A percentile compares a stretch with the other conserved stretches of the same genome.
Evolutionary conservation across 768 basidiomycete genomes (phyloP).

Genomic region (Xanthoconium stramineum): DNA sequence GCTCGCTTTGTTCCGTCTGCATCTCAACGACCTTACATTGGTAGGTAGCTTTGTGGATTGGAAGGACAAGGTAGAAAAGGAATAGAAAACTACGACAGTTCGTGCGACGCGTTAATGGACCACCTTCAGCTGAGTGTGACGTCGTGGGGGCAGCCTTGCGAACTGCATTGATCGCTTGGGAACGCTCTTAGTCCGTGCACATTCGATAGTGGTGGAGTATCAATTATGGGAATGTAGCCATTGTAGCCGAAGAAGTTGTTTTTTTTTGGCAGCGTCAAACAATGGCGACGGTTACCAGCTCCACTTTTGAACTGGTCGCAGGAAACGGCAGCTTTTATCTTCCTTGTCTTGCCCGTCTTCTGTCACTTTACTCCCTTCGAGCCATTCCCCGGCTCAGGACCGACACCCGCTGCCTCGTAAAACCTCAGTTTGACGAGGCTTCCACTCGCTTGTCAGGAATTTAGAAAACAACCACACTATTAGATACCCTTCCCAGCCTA

Average conservation of each 20-base stretch:
- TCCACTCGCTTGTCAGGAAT: conserved; percentile 23
- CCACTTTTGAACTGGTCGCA: background rate
- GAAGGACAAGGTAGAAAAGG: no score
- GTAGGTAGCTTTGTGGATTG: no score
- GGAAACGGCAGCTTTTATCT: background rate
- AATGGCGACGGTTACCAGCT: conserved; percentile 20
- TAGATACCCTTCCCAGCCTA: conserved; percentile 32
- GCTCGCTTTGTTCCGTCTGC: no score
- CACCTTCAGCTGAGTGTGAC: no score
- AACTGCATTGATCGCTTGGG: no score
- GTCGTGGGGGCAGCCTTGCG: no score
- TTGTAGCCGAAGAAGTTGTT: conserved; percentile 19
- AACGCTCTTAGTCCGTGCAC: no score
- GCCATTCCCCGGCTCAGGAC: conserved; percentile 10
- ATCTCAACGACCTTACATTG: no score
- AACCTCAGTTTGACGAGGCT: conserved; percentile 21
- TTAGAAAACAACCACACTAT: conserved; percentile 1
- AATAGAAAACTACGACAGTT: no score
- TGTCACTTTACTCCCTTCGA: conserved; percentile 5
- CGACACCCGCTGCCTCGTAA: conserved; percentile 21
- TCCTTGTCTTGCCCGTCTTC: background rate
- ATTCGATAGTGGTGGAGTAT: background rate
- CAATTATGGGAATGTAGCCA: background rate
- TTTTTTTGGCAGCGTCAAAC: conserved; percentile 12
- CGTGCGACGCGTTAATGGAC: no score